Base-by-base conservation (phyloP, 208 protist species). In the Spongospora subterranea region DNA sequence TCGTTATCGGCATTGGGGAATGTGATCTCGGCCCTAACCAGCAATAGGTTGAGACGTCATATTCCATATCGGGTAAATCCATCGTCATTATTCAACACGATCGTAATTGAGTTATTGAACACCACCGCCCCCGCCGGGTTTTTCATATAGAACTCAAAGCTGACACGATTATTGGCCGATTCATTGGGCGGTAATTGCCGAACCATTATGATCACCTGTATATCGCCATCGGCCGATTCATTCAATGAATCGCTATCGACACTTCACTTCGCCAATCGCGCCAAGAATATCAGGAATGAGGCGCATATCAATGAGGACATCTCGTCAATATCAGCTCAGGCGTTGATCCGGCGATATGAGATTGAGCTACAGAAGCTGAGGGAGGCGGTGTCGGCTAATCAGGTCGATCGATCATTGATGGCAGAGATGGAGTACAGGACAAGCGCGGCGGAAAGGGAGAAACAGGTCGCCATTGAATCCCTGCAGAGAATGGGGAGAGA, bases 61-160 rank as follows among this genome's bases (percentile, higher is more conserved):
- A 93, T 97, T n/a, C 96, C 96, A 0, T 97, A 97, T 89, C 90
- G 96, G 39, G 71, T 82, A n/a, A n/a, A n/a, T n/a, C n/a, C n/a
- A n/a, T n/a, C n/a, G n/a, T n/a, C n/a, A n/a, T n/a, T n/a, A n/a
- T n/a, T n/a, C n/a, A n/a, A n/a, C n/a, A n/a, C n/a, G n/a, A n/a
- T 82, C 6, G 71, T 45, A 45, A 82, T 82, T 43, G 6, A 6
- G 13, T 6, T 43, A 6, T 43, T 6, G n/a, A 43, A 40, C 71
- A 82, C 17, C n/a, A 43, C 6, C 6, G 71, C 17, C 71, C 35
- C 35, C 35, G 6, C 6, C 35, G 11, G 35, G 6, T 35, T 82
- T 43, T 17, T 43, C 17, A 82, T 89, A 17, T 50, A 93, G 45
- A 45, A 66, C 29, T 94, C 93, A 24, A 94, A 94, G 90, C 90